Base-by-base conservation (phyloP, 495 filamentous ascomycete genomes). In the Terfezia boudieri region DNA sequence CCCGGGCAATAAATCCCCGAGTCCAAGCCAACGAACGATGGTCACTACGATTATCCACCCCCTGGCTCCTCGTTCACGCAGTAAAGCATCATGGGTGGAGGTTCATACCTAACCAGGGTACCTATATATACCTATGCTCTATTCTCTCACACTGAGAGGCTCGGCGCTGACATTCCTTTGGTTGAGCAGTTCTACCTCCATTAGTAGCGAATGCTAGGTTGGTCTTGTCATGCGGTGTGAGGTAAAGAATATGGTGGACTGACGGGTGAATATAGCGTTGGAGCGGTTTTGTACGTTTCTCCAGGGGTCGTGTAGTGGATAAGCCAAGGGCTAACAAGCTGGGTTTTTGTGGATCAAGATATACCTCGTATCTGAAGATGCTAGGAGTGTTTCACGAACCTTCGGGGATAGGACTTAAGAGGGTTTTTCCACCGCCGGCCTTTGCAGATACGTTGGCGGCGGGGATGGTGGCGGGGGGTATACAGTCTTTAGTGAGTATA, bases 81-180 rank as follows among this genome's bases (percentile, higher is more conserved):
- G 74, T 94, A 37, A 74, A 74, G 53, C 76, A 78, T 53, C 74
- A 90, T 56, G 87, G 87, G 43, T 94, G 87, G 87, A 71, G 74
- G 32, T 84, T 93, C 57, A 78, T 94, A 51, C 87, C 86, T 1
- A 81, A 89, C 57, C 86, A 94, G 68, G 60, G 60, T 61, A 52
- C 20, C 5, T 43, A 16, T 4, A 14, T 9, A 14, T 46, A 14
- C 3, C 41, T 46, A 46, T 46, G 12, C 17, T 9, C 41, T 46
- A 32, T 32, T 0, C 26, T 32, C 26, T 1, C 26, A 5, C 4
- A 32, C 6, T 43, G 37, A 11, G 22, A 11, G 7, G 2, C 26
- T 32, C 26, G 26, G 26, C 7, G 26, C 26, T 32, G 26, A 32
- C 2, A 32, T 32, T 32, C 26, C 4, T 32, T 32, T 32, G 26